Evolutionary conservation across 768 basidiomycete genomes (phyloP), one percentile per base, ranked within the genome.

Genomic region (Calocera cornea): DNA sequence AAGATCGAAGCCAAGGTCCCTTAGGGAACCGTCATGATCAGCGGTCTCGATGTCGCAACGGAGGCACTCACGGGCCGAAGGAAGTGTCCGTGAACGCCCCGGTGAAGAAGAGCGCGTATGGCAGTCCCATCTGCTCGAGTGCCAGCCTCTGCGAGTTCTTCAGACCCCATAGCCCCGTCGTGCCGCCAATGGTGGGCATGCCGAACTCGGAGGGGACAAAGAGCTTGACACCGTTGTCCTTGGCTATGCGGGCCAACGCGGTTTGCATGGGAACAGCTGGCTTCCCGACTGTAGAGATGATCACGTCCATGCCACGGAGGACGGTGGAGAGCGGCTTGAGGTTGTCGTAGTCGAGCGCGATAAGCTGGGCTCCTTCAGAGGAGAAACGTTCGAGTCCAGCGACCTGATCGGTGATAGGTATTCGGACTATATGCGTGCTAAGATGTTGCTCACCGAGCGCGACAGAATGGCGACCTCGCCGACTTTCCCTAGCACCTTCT

Each of bases 171-270:
- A 60, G 24, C 10, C 54, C 54, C 5, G 27, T 33, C 31, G 24
- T 60, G 5, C 31, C 31, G 24, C 69, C 70, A 8, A 68, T 68
- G 3, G 72, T 70, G 1, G 67, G 34, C 17, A 64, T 69, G 2
- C 75, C 75, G 34, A 75, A 77, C 66, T 77, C 76, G 50, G 72
- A 71, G 8, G 76, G 76, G 7, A 75, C 69, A 65, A 77, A 77
- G 17, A 77, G 70, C 65, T 73, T 69, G 29, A 75, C 76, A 24
- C 75, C 72, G 0, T 69, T 75, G 36, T 65, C 65, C 68, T 73
- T 75, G 1, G 71, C 70, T 0, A 72, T 75, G 0, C 69, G 41
- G 0, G 71, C 71, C 11, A 75, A 68, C 0, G 31, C 24, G 2
- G 12, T 31, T 67, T 75, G 75, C 19, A 44, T 60, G 10, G 24